A percentile compares a stretch with the other conserved stretches of the same genome.
Conservation (phyloP, 2,329 filamentous ascomycete species). For the Penicillium sp. region DNA sequence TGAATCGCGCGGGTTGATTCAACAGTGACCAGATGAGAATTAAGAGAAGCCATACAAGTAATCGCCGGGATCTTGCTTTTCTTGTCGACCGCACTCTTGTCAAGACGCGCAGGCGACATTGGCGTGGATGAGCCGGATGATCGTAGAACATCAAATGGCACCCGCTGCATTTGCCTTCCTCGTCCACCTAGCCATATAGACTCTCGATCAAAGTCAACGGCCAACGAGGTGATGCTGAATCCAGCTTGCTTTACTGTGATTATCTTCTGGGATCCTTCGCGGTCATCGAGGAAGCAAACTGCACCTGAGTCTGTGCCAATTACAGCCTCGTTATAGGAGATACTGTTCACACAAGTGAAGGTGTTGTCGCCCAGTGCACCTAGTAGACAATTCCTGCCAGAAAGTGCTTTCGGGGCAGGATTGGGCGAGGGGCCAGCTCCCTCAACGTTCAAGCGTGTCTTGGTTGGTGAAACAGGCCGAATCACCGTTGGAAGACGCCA, state of each 20-base stretch:
- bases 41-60: conserved; percentile 60
- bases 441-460: conserved; percentile 47
- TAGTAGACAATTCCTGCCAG: conserved; percentile 79
- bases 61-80: conserved; percentile 37
- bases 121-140: conserved; percentile 21
- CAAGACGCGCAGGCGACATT: conserved; percentile 20
- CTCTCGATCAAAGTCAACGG: conserved; percentile 48
- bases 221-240: conserved; percentile 61
- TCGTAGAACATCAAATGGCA: conserved; percentile 37
- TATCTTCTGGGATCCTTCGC: conserved; percentile 61
- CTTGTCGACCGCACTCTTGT: conserved; percentile 16
- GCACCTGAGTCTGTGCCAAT: conserved; percentile 81
- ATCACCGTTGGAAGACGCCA: conserved; percentile 69
- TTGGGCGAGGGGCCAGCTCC: conserved; percentile 27
- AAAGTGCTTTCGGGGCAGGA: conserved; percentile 58
- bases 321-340: conserved; percentile 66
- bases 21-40: conserved; percentile 61
- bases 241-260: conserved; percentile 56
- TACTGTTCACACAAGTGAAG: conserved; percentile 66
- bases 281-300: conserved; percentile 78
- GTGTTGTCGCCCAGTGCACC: conserved; percentile 72
- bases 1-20: conserved; percentile 68
- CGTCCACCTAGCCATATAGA: conserved; percentile 61
- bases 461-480: conserved; percentile 53
- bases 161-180: conserved; percentile 48